phyloP scores from a whole-genome alignment of 2,329 filamentous ascomycete genomes.

The Sclerotinia sclerotiorum region DNA sequence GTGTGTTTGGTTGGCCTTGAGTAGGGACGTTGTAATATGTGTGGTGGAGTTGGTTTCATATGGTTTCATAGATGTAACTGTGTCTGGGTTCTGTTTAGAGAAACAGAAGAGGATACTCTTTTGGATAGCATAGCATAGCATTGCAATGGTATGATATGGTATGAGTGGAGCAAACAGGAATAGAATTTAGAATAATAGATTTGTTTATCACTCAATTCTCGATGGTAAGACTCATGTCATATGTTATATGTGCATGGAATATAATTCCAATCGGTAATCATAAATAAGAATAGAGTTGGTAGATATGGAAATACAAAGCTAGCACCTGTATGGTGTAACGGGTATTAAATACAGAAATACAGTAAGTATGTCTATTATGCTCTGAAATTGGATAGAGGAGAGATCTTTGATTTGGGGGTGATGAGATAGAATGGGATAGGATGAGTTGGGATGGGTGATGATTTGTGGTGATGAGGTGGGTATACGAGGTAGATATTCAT shows the following conservation, averaged over 20 bases:
- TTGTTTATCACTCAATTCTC: neutral
- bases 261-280: neutral
- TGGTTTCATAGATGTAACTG: neutral
- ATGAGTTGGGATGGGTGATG: too few relatives aligned
- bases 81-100: neutral
- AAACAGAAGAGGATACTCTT: neutral
- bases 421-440: too few relatives aligned
- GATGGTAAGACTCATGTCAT: neutral
- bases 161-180: neutral
- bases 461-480: too few relatives aligned
- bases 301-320: too few relatives aligned
- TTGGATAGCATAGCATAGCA: slow-evolving; percentile 18
- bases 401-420: too few relatives aligned
- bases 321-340: too few relatives aligned
- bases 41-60: neutral
- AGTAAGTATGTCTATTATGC: too few relatives aligned
- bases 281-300: too few relatives aligned
- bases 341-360: too few relatives aligned
- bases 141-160: neutral
- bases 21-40: neutral
- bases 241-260: neutral
- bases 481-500: too few relatives aligned
- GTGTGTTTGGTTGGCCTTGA: slow-evolving; percentile 74
- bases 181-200: neutral
- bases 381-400: too few relatives aligned